Evolutionary conservation across 805 yeast species (phyloP).

Genomic region (Metschnikowia sp.): DNA sequence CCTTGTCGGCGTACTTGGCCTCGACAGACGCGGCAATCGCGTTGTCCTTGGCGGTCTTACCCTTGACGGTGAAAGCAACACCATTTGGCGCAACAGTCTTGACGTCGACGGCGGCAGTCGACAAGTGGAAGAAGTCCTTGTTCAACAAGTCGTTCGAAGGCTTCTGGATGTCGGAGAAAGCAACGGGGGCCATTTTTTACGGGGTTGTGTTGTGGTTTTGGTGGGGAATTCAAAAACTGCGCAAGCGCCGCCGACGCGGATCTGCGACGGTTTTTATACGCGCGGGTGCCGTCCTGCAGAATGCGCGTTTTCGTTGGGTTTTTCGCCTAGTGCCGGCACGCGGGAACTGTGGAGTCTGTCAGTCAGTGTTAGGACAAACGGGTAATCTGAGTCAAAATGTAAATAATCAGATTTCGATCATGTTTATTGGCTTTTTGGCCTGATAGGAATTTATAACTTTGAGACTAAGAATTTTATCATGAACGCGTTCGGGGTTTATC

Average conservation of each 20-base stretch:
- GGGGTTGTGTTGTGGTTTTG: background rate
- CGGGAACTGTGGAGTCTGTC: background rate
- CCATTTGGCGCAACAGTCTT: slow-evolving; percentile 96
- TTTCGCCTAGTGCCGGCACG: background rate
- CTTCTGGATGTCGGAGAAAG: slow-evolving; percentile 91
- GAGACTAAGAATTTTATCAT: no score
- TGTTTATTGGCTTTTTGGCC: no score
- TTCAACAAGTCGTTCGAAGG: slow-evolving; percentile 85
- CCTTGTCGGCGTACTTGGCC: slow-evolving; percentile 89
- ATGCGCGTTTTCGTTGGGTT: slow-evolving; percentile 12
- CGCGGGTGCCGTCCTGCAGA: slow-evolving; percentile 13
- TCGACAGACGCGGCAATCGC: slow-evolving; percentile 86
- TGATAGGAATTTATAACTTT: no score
- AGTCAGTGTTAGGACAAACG: background rate
- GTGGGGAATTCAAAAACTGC: slow-evolving; percentile 5
- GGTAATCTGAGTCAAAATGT: no score
- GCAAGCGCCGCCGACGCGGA: slow-evolving; percentile 14
- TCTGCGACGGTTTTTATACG: slow-evolving; percentile 13
- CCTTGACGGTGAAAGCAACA: slow-evolving; percentile 90
- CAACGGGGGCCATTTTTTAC: slow-evolving; percentile 59
- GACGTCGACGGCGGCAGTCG: slow-evolving; percentile 84
- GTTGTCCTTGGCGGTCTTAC: slow-evolving; percentile 77
- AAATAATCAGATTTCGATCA: no score
- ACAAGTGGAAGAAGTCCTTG: slow-evolving; percentile 89
- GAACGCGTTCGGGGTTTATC: no score